Evolutionary conservation across 768 basidiomycete species (phyloP), one percentile per base, ranked within the genome.

Genomic region (Tulasnella sp.): DNA sequence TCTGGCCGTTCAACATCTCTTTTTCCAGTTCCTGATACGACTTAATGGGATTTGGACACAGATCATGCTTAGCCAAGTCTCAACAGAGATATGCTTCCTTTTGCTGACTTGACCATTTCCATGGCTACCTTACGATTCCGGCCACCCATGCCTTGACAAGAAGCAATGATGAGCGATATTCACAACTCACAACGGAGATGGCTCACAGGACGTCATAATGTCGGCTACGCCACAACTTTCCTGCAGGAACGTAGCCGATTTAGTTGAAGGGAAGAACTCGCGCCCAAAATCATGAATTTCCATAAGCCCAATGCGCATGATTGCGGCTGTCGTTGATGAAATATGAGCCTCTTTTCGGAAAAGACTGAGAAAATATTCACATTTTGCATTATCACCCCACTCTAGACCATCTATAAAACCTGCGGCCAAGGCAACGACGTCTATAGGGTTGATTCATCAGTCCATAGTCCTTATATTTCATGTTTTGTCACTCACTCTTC

Each of bases 281-380:
- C 61, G 58, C 35, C 65, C 65, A 59, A 70, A 70, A 39, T 65
- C 52, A 57, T 69, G 68, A 67, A 70, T 69, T 59, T 71, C 70
- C 24, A 70, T 55, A 45, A 71, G 58, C 45, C 70, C 70, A 49
- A 68, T 69, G 22, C 70, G 61, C 66, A 71, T 71, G 60, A 71
- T 65, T 27, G 70, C 70, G 25, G 69, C 68, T 67, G 56, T n/a
- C 50, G n/a, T n/a, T n/a, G n/a, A n/a, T 10, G 29, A n/a, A n/a
- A n/a, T n/a, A n/a, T n/a, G n/a, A n/a, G n/a, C n/a, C n/a, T n/a
- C n/a, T n/a, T n/a, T 24, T 37, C 16, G n/a, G n/a, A n/a, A n/a
- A n/a, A n/a, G n/a, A n/a, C n/a, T n/a, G 5, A 20, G n/a, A n/a
- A n/a, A 8, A 35, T 35, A 35, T 19, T 12, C 42, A 48, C 64